Percentiles rank a stretch among this genome's conserved stretches.
Evolutionary conservation across 78 protist species (phyloP).

Genomic region (Monocercomonoides exilis): DNA sequence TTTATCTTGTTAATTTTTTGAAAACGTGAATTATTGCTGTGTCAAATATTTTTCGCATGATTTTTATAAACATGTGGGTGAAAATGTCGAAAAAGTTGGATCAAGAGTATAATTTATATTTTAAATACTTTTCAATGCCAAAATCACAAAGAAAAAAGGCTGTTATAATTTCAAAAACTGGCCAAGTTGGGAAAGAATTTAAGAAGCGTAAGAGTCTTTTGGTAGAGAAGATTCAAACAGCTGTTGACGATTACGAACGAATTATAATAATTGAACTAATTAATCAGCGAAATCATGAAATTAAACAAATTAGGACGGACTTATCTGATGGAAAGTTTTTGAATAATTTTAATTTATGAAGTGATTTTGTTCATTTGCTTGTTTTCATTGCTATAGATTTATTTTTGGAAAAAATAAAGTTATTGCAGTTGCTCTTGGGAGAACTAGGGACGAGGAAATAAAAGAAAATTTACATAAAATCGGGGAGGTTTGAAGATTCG

Average conservation of each 20-base stretch:
- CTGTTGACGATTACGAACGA: neutral
- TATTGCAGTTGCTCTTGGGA: neutral
- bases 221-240: neutral
- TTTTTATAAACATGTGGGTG: too few species aligned
- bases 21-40: too few species aligned
- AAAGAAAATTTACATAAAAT: too few species aligned
- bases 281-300: neutral
- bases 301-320: too few species aligned
- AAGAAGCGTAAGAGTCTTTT: neutral
- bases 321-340: too few species aligned
- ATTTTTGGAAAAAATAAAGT: neutral
- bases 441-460: neutral
- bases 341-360: too few species aligned
- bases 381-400: neutral
- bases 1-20: too few species aligned
- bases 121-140: too few species aligned
- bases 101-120: too few species aligned
- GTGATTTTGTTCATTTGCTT: neutral
- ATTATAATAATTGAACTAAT: neutral
- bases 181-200: neutral
- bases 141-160: neutral
- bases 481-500: neutral
- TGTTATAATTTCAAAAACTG: neutral
- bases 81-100: too few species aligned
- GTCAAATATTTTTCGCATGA: too few species aligned